Percentiles rank a stretch among this genome's conserved stretches.
phyloP scores from a whole-genome alignment of 495 filamentous ascomycete species.

The Parathielavia appendiculata region DNA sequence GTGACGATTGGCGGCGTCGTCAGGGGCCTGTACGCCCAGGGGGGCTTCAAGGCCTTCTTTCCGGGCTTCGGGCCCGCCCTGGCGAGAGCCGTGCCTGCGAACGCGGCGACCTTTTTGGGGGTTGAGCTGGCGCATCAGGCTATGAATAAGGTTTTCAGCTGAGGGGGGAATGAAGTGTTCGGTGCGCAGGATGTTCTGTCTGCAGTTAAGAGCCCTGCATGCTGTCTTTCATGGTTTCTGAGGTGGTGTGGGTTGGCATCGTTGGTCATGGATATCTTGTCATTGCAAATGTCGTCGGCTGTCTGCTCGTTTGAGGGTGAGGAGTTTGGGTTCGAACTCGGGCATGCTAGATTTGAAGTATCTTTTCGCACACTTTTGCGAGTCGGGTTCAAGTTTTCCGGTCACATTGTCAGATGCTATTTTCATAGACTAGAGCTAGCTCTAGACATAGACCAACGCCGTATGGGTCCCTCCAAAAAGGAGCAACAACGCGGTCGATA shows the following conservation, averaged over 20 bases:
- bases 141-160: constrained; percentile 65
- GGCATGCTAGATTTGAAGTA: constrained; percentile 10
- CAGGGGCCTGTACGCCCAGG: constrained; percentile 66
- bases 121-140: constrained; percentile 78
- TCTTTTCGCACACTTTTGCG: not conserved
- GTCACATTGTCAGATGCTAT: not conserved
- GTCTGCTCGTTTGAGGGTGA: constrained; percentile 2
- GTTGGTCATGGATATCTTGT: constrained; percentile 14
- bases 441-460: not conserved
- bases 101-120: constrained; percentile 68
- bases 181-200: not conserved
- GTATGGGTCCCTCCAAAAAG: no score
- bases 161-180: not conserved
- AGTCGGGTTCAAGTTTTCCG: not conserved
- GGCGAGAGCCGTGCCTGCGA: constrained; percentile 88
- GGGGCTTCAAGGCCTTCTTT: constrained; percentile 93
- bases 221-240: not conserved
- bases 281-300: not conserved
- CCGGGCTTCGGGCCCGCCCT: constrained; percentile 92
- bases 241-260: not conserved
- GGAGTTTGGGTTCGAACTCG: constrained; percentile 13
- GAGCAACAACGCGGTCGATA: no score
- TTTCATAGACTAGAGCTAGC: not conserved
- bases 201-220: not conserved
- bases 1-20: constrained; percentile 79